A percentile compares a stretch with the other conserved stretches of the same genome.
These are phyloP conservation scores for Oryza nivara DNA, from an alignment of 176 grass and related monocot genomes.

Conservation along the genomic window DNA sequence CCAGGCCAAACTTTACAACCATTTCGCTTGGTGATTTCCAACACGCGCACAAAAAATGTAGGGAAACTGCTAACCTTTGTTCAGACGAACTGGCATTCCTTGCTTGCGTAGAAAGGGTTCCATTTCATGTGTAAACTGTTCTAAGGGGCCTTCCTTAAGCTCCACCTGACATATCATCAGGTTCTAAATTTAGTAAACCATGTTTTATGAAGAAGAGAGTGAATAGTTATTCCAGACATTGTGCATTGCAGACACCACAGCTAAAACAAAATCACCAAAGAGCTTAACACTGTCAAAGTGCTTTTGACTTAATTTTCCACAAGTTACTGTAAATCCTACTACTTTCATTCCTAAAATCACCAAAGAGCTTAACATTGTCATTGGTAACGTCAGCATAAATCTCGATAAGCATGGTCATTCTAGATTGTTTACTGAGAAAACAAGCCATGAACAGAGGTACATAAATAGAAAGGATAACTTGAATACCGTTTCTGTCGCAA, in stretches of 20 bases:
- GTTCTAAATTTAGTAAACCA: conserved; percentile 1
- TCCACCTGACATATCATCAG: conserved; percentile 55
- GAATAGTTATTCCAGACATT: neutral
- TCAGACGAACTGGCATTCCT: conserved; percentile 87
- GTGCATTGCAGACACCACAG: neutral
- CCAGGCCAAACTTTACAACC: neutral
- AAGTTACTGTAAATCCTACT: neutral
- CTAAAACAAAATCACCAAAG: too few species aligned
- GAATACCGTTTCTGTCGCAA: conserved; percentile 70
- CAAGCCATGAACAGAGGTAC: conserved; percentile 1
- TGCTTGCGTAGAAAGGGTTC: conserved; percentile 87
- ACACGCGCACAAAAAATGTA: neutral
- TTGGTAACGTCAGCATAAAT: neutral
- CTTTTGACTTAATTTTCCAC: neutral
- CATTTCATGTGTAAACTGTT: conserved; percentile 97
- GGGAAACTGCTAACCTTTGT: conserved; percentile 67
- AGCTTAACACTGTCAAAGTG: neutral
- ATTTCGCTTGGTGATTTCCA: neutral
- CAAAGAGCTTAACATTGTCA: neutral
- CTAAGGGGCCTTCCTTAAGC: conserved; percentile 92
- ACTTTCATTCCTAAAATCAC: neutral
- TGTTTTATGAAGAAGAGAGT: neutral
- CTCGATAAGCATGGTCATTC: neutral
- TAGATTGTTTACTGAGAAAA: neutral
- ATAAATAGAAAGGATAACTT: neutral